phyloP scores from a whole-genome alignment of 371 early-diverging fungal genomes.

The Mortierella sp. region DNA sequence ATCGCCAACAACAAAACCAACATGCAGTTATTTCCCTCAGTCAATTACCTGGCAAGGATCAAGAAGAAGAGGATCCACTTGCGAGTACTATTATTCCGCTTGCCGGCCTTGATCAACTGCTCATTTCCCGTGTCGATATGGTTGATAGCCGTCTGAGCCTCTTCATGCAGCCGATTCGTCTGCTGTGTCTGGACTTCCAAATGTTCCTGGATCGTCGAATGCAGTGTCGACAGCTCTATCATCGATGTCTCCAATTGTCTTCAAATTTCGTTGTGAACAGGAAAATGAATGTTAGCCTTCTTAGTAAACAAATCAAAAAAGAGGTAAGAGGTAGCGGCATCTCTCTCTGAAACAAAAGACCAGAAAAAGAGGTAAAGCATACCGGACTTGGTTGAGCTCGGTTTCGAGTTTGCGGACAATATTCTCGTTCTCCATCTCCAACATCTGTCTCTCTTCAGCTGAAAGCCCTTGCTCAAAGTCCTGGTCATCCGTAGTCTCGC shows the following conservation, averaged over 20 bases:
- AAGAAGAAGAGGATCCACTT: slow-evolving; percentile 80
- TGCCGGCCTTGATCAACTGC: slow-evolving; percentile 70
- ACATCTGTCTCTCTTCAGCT: slow-evolving; percentile 70
- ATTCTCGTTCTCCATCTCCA: slow-evolving; percentile 74
- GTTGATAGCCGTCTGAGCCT: slow-evolving; percentile 73
- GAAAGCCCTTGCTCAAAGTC: slow-evolving; percentile 66
- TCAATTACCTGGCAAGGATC: slow-evolving; percentile 62
- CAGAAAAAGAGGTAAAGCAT: background rate
- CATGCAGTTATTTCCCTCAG: no score
- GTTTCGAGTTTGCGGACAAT: slow-evolving; percentile 76
- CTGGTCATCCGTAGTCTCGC: slow-evolving; percentile 33
- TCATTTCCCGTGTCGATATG: slow-evolving; percentile 75
- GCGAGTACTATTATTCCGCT: slow-evolving; percentile 73
- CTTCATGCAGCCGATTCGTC: slow-evolving; percentile 80
- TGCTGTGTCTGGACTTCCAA: slow-evolving; percentile 76
- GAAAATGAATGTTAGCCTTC: background rate
- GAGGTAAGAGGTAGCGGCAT: no score
- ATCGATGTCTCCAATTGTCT: slow-evolving; percentile 77
- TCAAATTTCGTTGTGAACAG: background rate
- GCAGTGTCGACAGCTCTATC: slow-evolving; percentile 78
- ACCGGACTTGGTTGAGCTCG: slow-evolving; percentile 74
- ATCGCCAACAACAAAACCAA: background rate
- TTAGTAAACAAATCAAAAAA: no score
- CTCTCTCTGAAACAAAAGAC: no score
- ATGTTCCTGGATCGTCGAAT: slow-evolving; percentile 77